A percentile compares a stretch with the other conserved stretches of the same genome.
phyloP scores from a whole-genome alignment of 257 asterid genomes.

The Fraxinus excelsior region DNA sequence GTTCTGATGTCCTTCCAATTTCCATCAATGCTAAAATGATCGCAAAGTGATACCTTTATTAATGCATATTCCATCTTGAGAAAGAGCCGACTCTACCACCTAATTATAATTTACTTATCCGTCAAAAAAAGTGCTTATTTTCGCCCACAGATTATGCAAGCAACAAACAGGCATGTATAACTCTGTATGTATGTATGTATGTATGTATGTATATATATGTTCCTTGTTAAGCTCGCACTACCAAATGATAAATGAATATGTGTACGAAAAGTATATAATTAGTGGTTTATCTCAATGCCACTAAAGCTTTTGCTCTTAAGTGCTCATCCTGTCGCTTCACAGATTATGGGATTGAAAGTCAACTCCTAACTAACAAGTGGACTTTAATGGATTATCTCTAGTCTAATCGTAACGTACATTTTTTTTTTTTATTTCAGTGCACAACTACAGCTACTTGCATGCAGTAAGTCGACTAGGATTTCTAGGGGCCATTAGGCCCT shows the following conservation, averaged over 20 bases:
- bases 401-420: neutral
- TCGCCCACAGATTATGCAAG: neutral
- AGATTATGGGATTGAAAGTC: constrained; percentile 3
- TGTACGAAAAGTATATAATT: neutral
- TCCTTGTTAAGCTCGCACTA: neutral
- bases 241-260: neutral
- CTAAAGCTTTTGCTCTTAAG: neutral
- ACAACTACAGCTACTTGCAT: neutral
- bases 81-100: neutral
- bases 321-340: constrained; percentile 1
- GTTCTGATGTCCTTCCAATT: neutral
- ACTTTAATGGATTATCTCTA: neutral
- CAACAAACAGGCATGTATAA: neutral
- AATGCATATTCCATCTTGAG: neutral
- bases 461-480: neutral
- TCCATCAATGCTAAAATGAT: neutral
- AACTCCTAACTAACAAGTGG: constrained; percentile 4
- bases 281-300: neutral
- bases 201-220: neutral
- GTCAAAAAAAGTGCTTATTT: neutral
- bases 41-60: neutral
- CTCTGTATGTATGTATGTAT: neutral
- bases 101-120: neutral
- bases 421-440: neutral
- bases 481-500: neutral